These are phyloP conservation scores for Dictyostelium intermedium DNA, from an alignment of 78 protist species.

Conservation along the genomic window DNA sequence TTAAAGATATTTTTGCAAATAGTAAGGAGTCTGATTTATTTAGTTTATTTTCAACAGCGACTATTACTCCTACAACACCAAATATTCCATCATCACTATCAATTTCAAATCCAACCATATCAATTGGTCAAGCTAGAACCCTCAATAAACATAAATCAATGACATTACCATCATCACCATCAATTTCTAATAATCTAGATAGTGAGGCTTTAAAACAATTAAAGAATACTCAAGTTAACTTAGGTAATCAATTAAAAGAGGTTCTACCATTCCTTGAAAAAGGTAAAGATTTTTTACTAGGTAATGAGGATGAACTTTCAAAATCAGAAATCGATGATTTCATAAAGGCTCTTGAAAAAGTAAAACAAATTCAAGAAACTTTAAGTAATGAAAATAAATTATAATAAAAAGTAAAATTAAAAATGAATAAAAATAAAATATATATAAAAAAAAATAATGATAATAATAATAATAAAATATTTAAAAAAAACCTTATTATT, in stretches of 20 bases:
- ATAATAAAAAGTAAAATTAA: background rate
- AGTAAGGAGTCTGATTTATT: background rate
- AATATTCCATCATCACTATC: background rate
- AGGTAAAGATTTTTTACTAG: background rate
- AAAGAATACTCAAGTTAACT: background rate
- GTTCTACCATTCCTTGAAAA: slow-evolving; percentile 21
- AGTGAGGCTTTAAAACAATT: background rate
- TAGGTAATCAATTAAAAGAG: slow-evolving; percentile 26
- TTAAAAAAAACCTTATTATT: too few species aligned
- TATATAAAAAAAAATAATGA: background rate
- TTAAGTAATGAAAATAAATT: background rate
- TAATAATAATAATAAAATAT: too few species aligned
- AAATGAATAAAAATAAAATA: background rate
- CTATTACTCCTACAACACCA: background rate
- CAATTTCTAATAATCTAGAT: background rate
- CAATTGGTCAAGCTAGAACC: slow-evolving; percentile 1
- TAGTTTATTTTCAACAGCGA: background rate
- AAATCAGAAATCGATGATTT: background rate
- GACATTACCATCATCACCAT: background rate
- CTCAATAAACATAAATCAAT: background rate
- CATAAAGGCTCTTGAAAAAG: background rate
- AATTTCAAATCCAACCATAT: background rate
- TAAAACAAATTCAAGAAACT: background rate
- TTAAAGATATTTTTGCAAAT: background rate
- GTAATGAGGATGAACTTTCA: background rate